Evolutionary conservation across 495 filamentous ascomycete species (phyloP).

Genomic region (Aspergillus indologenus): DNA sequence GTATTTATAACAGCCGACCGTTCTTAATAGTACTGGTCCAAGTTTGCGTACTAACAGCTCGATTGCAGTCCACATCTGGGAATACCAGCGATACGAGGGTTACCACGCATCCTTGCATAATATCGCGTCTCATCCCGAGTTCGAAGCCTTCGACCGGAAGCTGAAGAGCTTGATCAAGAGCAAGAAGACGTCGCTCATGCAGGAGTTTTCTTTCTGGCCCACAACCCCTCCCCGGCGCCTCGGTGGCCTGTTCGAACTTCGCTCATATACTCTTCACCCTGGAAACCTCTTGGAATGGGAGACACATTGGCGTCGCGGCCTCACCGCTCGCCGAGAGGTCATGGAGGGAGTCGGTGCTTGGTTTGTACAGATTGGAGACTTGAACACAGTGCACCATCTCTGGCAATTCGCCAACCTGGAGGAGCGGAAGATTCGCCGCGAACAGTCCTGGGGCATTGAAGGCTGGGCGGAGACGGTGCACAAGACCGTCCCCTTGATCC

Average conservation of each 20-base stretch:
- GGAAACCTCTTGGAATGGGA: slow-evolving; percentile 98
- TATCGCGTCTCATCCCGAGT: slow-evolving; percentile 76
- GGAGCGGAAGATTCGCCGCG: slow-evolving; percentile 84
- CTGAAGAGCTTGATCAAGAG: slow-evolving; percentile 75
- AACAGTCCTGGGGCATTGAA: slow-evolving; percentile 92
- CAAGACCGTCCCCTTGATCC: slow-evolving; percentile 96
- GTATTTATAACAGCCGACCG: slow-evolving; percentile 46
- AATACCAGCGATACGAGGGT: slow-evolving; percentile 95
- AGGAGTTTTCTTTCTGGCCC: slow-evolving; percentile 99
- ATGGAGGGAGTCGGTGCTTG: slow-evolving; percentile 99
- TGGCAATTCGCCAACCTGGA: slow-evolving; percentile 98
- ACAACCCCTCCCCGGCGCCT: slow-evolving; percentile 86
- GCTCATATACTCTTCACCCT: slow-evolving; percentile 93
- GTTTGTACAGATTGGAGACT: slow-evolving; percentile 97
- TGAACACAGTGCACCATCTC: slow-evolving; percentile 96
- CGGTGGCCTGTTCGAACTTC: slow-evolving; percentile 92
- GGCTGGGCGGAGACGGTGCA: slow-evolving; percentile 98
- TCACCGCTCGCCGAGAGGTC: slow-evolving; percentile 85
- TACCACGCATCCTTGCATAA: slow-evolving; percentile 89
- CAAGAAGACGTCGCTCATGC: slow-evolving; percentile 91
- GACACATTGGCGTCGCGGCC: slow-evolving; percentile 92
- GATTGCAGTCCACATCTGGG: slow-evolving; percentile 87
- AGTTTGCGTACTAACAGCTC: slow-evolving; percentile 8
- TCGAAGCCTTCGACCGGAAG: slow-evolving; percentile 73
- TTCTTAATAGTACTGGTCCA: not conserved